A percentile compares a stretch with the other conserved stretches of the same genome.
Conservation (phyloP, 345 rosid species). For the Fremontodendron californicum region DNA sequence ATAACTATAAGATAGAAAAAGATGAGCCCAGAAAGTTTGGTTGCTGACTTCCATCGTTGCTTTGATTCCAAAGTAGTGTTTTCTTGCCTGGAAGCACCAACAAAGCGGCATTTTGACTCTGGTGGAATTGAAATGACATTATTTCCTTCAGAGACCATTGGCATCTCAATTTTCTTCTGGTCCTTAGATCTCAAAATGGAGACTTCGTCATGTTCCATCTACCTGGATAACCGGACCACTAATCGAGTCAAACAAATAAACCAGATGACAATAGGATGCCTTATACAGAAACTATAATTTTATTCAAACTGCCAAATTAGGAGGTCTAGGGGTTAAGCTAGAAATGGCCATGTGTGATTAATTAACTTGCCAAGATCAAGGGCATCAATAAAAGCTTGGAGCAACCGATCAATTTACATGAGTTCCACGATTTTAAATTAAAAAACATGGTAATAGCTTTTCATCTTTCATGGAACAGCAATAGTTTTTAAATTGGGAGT, state of each 20-base stretch:
- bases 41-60: constrained; percentile 46
- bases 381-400: background rate
- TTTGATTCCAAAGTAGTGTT: constrained; percentile 33
- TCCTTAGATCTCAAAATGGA: constrained; percentile 32
- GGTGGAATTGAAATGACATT: constrained; percentile 23
- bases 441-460: background rate
- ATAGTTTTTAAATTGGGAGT: background rate
- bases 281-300: background rate
- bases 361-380: background rate
- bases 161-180: constrained; percentile 36
- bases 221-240: constrained; percentile 11
- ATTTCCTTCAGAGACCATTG: constrained; percentile 29
- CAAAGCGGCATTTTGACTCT: constrained; percentile 19
- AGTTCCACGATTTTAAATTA: too few relatives aligned
- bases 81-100: constrained; percentile 45
- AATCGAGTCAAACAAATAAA: background rate
- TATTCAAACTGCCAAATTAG: background rate
- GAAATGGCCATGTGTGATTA: background rate
- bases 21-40: constrained; percentile 50
- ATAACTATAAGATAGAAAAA: constrained; percentile 46
- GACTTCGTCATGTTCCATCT: constrained; percentile 45
- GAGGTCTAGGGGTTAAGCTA: background rate
- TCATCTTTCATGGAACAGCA: background rate
- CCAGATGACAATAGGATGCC: background rate
- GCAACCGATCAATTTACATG: background rate